phyloP scores from a whole-genome alignment of 148 eudicot genomes.

The Heliosperma pusillum region DNA sequence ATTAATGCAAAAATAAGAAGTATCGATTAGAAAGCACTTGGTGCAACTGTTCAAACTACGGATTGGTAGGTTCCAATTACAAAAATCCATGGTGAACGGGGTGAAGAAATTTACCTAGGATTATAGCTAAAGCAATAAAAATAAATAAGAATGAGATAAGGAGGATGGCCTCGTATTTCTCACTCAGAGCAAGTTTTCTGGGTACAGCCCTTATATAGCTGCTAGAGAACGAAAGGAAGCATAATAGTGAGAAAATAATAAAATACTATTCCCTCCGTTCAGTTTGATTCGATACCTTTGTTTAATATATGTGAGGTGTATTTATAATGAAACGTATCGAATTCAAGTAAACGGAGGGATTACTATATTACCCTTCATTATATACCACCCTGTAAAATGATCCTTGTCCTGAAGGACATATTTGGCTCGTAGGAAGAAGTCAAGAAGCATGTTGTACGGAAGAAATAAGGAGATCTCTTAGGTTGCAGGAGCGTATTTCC shows the following conservation, averaged over 20 bases:
- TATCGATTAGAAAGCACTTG: neutral
- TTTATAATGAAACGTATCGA: too few species aligned
- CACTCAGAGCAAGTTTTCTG: neutral
- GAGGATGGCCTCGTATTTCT: neutral
- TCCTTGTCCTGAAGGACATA: neutral
- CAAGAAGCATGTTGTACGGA: neutral
- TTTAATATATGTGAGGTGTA: too few species aligned
- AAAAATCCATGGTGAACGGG: neutral
- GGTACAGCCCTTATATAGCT: neutral
- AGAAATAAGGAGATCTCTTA: neutral
- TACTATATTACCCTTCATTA: neutral
- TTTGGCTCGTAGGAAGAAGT: neutral
- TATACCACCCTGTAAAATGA: neutral
- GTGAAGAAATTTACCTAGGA: neutral
- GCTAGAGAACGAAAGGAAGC: neutral
- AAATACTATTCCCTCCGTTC: too few species aligned
- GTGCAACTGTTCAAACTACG: neutral
- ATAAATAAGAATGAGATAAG: neutral
- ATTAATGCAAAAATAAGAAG: too few species aligned
- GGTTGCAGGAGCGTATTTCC: neutral
- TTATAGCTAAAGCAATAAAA: neutral
- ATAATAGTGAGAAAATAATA: neutral
- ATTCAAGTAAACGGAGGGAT: too few species aligned
- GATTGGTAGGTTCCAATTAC: neutral
- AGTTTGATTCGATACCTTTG: too few species aligned